Evolutionary conservation across 495 filamentous ascomycete species (phyloP).

Genomic region (Apiosordaria backusii): DNA sequence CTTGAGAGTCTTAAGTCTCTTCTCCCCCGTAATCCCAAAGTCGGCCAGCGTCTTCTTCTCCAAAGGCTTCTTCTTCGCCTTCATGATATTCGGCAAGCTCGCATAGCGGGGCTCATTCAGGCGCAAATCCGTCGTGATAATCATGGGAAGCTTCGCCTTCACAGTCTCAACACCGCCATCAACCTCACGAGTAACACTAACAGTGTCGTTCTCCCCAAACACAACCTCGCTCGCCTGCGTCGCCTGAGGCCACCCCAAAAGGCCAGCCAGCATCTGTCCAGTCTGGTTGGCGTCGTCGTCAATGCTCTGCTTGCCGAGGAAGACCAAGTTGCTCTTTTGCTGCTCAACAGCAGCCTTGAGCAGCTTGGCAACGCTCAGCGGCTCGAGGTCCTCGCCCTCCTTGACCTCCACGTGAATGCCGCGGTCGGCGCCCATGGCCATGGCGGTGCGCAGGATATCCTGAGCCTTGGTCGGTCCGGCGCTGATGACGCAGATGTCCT

Average conservation of each 20-base stretch:
- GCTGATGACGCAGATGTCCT: slow-evolving; percentile 84
- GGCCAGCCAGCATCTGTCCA: slow-evolving; percentile 93
- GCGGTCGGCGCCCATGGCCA: slow-evolving; percentile 98
- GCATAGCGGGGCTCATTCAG: slow-evolving; percentile 95
- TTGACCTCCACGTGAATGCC: slow-evolving; percentile 78
- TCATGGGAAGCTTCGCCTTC: slow-evolving; percentile 74
- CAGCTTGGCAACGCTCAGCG: slow-evolving; percentile 85
- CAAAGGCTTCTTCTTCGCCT: slow-evolving; percentile 98
- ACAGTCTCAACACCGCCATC: slow-evolving; percentile 94
- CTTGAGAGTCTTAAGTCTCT: slow-evolving; percentile 80
- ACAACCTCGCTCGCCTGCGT: slow-evolving; percentile 84
- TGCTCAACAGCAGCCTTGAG: slow-evolving; percentile 69
- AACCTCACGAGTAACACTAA: slow-evolving; percentile 83
- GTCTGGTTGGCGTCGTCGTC: slow-evolving; percentile 96
- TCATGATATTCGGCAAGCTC: slow-evolving; percentile 97
- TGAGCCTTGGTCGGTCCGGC: slow-evolving; percentile 82
- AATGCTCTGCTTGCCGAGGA: slow-evolving; percentile 95
- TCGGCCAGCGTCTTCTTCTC: slow-evolving; percentile 85
- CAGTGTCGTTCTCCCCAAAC: slow-evolving; percentile 56
- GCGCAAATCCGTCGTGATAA: slow-evolving; percentile 91
- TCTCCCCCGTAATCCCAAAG: slow-evolving; percentile 68
- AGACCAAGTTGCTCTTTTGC: slow-evolving; percentile 85
- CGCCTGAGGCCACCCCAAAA: slow-evolving; percentile 89
- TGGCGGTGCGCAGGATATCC: slow-evolving; percentile 87
- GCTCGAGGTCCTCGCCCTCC: slow-evolving; percentile 69